phyloP scores from a whole-genome alignment of 2,329 filamentous ascomycete species.

The Aspergillus aculeatus region DNA sequence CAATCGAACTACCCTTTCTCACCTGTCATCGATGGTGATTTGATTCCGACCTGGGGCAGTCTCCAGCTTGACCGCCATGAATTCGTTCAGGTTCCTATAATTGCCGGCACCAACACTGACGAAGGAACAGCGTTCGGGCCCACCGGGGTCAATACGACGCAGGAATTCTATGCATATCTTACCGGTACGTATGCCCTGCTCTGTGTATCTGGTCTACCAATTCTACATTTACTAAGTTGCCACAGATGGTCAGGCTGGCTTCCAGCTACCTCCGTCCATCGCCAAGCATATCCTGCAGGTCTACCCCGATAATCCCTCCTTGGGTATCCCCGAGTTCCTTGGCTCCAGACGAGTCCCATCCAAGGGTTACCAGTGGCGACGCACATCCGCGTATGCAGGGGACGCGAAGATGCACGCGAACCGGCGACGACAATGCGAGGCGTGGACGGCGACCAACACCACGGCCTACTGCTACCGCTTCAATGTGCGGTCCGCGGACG shows the following conservation, averaged over 20 bases:
- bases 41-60: constrained; percentile 54
- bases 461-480: constrained; percentile 63
- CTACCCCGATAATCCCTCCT: constrained; percentile 54
- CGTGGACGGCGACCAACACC: constrained; percentile 50
- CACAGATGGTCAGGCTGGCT: constrained; percentile 24
- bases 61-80: constrained; percentile 56
- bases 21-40: constrained; percentile 57
- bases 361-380: constrained; percentile 52
- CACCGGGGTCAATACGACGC: constrained; percentile 54
- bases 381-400: constrained; percentile 55
- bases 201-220: neutral
- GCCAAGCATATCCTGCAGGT: constrained; percentile 47
- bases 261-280: constrained; percentile 24
- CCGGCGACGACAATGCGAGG: constrained; percentile 53
- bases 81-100: constrained; percentile 64
- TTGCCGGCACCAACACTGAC: constrained; percentile 64
- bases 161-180: constrained; percentile 50
- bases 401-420: constrained; percentile 58
- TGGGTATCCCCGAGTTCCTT: constrained; percentile 50
- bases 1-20: constrained; percentile 34
- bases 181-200: constrained; percentile 20
- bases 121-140: constrained; percentile 61
- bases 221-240: constrained; percentile 13
- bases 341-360: constrained; percentile 34
- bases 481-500: constrained; percentile 52